These are phyloP conservation scores for Mycosphaerella arachidis DNA, from an alignment of 2,329 filamentous ascomycete genomes.

Conservation along the genomic window DNA sequence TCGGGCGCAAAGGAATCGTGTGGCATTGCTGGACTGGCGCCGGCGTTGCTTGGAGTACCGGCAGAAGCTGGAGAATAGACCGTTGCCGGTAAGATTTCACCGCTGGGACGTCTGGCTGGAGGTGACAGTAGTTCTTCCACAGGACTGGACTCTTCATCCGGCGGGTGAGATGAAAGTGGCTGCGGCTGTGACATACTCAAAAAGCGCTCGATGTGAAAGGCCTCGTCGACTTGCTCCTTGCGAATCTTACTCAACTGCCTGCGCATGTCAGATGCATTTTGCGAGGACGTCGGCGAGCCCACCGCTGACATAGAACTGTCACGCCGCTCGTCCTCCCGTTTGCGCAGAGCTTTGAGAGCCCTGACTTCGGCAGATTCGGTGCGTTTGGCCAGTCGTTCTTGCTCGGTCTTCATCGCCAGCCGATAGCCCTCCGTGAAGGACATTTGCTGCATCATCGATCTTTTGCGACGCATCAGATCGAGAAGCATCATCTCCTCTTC, in stretches of 20 bases:
- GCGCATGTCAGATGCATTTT: conserved; percentile 16
- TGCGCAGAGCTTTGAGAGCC: conserved; percentile 21
- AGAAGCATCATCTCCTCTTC: conserved; percentile 48
- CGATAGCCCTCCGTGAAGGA: conserved; percentile 37
- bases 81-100: conserved; percentile 17
- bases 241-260: conserved; percentile 23
- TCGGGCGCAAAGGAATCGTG: conserved; percentile 2
- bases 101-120: conserved; percentile 10
- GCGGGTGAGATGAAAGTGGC: conserved; percentile 18
- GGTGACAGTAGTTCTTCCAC: background rate
- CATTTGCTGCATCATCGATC: conserved; percentile 43
- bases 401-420: conserved; percentile 33
- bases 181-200: conserved; percentile 21
- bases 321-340: conserved; percentile 16
- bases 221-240: conserved; percentile 28
- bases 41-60: conserved; percentile 3
- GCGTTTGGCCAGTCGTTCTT: conserved; percentile 24
- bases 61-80: conserved; percentile 14
- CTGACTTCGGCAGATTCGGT: conserved; percentile 21
- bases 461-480: conserved; percentile 48
- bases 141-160: background rate
- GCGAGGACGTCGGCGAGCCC: conserved; percentile 6
- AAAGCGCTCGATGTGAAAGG: conserved; percentile 28
- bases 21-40: conserved; percentile 2
- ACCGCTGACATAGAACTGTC: conserved; percentile 13